A percentile compares a stretch with the other conserved stretches of the same genome.
These are phyloP conservation scores for Jamesozyma piceae DNA, from an alignment of 805 yeast genomes.

Conservation along the genomic window DNA sequence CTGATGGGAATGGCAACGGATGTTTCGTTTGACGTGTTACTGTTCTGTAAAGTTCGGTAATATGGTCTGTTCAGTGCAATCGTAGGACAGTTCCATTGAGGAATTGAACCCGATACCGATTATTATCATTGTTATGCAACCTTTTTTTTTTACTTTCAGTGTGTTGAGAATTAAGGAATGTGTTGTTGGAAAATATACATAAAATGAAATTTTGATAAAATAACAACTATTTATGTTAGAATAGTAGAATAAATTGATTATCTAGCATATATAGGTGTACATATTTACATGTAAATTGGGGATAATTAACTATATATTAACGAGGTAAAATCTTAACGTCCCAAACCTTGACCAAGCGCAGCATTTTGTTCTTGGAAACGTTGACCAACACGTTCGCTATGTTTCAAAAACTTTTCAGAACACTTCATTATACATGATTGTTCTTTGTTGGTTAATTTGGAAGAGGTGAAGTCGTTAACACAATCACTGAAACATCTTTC, in stretches of 20 bases:
- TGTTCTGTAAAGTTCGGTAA: neutral
- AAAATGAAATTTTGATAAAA: no score
- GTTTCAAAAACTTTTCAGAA: slow-evolving; percentile 95
- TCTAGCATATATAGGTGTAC: neutral
- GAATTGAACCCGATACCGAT: slow-evolving; percentile 32
- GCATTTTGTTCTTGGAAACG: slow-evolving; percentile 98
- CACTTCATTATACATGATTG: slow-evolving; percentile 80
- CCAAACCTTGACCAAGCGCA: slow-evolving; percentile 63
- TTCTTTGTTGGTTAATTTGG: slow-evolving; percentile 77
- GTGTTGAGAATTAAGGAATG: no score
- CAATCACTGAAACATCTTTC: slow-evolving; percentile 97
- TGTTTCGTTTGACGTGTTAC: slow-evolving; percentile 23
- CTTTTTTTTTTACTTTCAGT: neutral
- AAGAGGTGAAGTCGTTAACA: slow-evolving; percentile 95
- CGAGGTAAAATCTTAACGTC: slow-evolving; percentile 16
- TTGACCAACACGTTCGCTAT: slow-evolving; percentile 95
- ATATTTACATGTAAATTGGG: neutral
- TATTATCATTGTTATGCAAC: slow-evolving; percentile 21
- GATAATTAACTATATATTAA: neutral
- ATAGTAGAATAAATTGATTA: neutral
- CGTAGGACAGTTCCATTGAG: slow-evolving; percentile 22
- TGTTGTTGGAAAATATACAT: no score
- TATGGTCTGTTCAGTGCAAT: slow-evolving; percentile 33
- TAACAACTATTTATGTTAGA: neutral
- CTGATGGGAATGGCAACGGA: slow-evolving; percentile 29